Base-by-base conservation (phyloP, 352 stramenopile genomes). In the Globisporangium acanthophoron region DNA sequence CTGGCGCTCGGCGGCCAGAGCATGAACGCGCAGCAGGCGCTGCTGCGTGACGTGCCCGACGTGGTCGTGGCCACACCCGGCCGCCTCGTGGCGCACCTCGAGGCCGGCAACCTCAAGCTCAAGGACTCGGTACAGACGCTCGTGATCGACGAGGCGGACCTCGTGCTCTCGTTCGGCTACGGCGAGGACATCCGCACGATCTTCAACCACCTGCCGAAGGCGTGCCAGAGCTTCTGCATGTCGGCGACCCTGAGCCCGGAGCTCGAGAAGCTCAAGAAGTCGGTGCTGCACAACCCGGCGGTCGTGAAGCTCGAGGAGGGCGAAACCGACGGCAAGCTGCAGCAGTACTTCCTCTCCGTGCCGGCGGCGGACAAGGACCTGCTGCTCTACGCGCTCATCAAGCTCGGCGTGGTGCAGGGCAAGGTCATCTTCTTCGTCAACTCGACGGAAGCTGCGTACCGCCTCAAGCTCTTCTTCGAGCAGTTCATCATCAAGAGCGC, bases 391-490 rank as follows among this genome's bases (percentile, higher is more conserved):
- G 96, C 98, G 39, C 96, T 99, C 58, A 75, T 99, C 53, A 99
- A 99, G 73, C 88, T 99, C 41, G 88, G 96, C 35, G 77, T 99
- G 35, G 76, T 99, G 37, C 92, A 97, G 61, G 97, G 97, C 50
- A 99, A 98, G 64, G 90, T 97, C 24, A 92, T 99, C 39, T 98
- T 99, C 70, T 99, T 99, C 66, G 97, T 99, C 13, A 99, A 99
- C 76, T 96, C 64, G 81, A 99, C 77, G 67, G 75, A 76, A 82
- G 90, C 64, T 13, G 85, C 85, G 6, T 99, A 99, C 76, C 80
- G 93, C 24, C 78, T 99, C 35, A 99, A 99, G 76, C 80, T 99
- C 24, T 99, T 99, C 76, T 93, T 99, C 31, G 97, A 99, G 79
- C 96, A 99, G 64, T 99, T 99, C 62, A 85, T 97, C 66, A 99